phyloP scores from a whole-genome alignment of 345 rosid species.

The Gossypium australe region DNA sequence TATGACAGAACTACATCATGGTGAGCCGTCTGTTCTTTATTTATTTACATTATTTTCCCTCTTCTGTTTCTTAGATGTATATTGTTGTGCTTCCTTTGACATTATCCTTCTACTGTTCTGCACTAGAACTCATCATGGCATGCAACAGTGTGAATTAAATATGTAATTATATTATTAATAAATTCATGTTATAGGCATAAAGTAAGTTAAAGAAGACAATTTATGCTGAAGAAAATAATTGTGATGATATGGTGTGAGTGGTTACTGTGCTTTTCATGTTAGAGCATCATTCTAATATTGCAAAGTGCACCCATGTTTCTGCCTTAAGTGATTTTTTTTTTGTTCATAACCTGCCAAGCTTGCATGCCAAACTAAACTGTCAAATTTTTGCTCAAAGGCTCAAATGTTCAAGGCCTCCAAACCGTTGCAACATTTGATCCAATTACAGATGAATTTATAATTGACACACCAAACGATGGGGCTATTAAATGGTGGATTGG shows the following conservation, averaged over 20 bases:
- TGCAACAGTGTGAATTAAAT: neutral
- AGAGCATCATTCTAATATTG: neutral
- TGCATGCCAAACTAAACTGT: constrained; percentile 5
- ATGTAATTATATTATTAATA: neutral
- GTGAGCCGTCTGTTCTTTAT: constrained; percentile 32
- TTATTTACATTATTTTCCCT: neutral
- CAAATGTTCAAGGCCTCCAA: constrained; percentile 95
- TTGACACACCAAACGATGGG: constrained; percentile 86
- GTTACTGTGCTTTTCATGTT: neutral
- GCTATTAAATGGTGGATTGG: constrained; percentile 99
- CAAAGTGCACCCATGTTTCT: neutral
- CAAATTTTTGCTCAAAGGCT: constrained; percentile 39
- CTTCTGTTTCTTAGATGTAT: neutral
- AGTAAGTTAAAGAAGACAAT: neutral
- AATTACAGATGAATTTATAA: constrained; percentile 65
- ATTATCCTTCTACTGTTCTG: neutral
- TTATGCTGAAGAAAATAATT: neutral
- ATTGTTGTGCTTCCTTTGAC: neutral
- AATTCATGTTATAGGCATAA: neutral
- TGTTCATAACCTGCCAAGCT: neutral
- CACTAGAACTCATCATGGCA: neutral
- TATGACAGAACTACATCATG: constrained; percentile 99
- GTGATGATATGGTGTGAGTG: neutral
- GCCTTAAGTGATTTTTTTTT: neutral
- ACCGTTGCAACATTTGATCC: constrained; percentile 88